Evolutionary conservation across 2,329 filamentous ascomycete species (phyloP), one percentile per base, ranked within the genome.

Genomic region (Diaporthe sp.): DNA sequence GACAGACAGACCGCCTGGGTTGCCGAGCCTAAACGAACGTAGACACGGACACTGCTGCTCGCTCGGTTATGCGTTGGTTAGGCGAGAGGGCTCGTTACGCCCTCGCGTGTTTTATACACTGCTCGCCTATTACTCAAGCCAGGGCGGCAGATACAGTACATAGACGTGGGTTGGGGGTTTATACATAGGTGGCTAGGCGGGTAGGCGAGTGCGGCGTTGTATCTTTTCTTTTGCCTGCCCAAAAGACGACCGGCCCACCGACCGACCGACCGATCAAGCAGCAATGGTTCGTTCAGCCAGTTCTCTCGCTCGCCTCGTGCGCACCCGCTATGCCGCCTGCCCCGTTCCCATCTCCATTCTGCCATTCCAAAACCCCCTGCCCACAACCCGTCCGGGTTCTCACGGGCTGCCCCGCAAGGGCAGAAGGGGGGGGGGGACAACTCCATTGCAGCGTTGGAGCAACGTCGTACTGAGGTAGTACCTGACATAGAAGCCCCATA

Each of bases 401-500:
- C 42, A 7, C 49, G 65, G 31, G 65, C 17, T 70, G 34, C 65
- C 34, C 65, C 49, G 65, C 65, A 55, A 49, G 49, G 49, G 34
- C n/a, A 46, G 37, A 44, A 39, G 4, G 55, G 25, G 13, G 51
- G 17, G 13, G 12, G n/a, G 3, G 9, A 34, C 34, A 2, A 12
- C 60, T 28, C 60, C 39, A 25, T 62, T 7, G 39, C 39, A 42
- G 37, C 60, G 25, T 19, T 65, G 61, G 19, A 51, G 46, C n/a
- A 39, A 39, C 28, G 65, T 53, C 28, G 46, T 28, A 68, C 44
- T 37, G 44, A 22, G 28, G 62, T 68, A 68, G 62, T 68, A 68
- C 62, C 62, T 68, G 62, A 39, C 62, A 68, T 68, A 12, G 22
- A 15, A 39, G 62, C 46, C 25, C 62, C 62, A 34, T 39, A 68